Conservation (phyloP, 441 rosid genomes). For the Corymbia calophylla region DNA sequence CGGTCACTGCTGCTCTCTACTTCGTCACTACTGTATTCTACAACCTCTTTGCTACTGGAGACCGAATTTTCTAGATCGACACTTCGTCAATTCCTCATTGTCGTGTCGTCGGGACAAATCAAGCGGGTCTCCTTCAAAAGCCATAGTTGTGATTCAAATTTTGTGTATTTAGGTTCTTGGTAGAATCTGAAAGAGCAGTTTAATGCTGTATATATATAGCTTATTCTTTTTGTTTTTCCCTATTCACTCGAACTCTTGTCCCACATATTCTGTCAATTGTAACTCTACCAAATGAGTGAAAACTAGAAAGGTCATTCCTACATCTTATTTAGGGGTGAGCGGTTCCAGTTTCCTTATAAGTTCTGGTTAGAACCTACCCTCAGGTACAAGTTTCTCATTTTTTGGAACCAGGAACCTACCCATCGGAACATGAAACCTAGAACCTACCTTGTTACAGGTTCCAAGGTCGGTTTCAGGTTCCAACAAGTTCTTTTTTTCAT, state of each 20-base stretch:
- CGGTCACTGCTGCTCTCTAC: constrained; percentile 69
- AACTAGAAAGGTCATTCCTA: background rate
- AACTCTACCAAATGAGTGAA: background rate
- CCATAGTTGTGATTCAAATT: background rate
- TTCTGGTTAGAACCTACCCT: no score
- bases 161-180: background rate
- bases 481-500: no score
- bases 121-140: background rate
- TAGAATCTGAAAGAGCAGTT: background rate
- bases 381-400: no score
- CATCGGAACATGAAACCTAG: no score
- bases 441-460: no score
- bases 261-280: background rate
- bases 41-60: constrained; percentile 71
- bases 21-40: constrained; percentile 63
- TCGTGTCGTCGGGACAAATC: no score
- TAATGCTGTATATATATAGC: background rate
- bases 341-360: no score
- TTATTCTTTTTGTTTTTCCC: background rate
- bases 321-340: no score
- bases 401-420: no score
- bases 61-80: constrained; percentile 49
- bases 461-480: no score
- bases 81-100: background rate
- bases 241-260: background rate